Evolutionary conservation across 768 basidiomycete species (phyloP).

Genomic region (Panellus pusillus): DNA sequence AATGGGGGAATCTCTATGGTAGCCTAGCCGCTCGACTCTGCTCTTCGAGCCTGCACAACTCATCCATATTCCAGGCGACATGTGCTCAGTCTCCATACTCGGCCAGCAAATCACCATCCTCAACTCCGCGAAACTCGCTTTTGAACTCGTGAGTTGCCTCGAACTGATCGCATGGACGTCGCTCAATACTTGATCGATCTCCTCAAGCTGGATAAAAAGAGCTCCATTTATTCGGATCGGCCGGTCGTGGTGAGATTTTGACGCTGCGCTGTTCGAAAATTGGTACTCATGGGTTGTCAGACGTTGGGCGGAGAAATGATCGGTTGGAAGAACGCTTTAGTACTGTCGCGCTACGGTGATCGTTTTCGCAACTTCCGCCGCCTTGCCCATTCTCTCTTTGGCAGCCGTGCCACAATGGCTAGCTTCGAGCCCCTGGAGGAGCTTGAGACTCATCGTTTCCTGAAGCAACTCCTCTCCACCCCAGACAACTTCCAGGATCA

Average conservation of each 20-base stretch:
- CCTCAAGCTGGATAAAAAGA: slow-evolving; percentile 1
- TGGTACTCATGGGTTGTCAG: background rate
- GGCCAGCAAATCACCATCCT: slow-evolving; percentile 6
- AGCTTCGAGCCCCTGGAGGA: slow-evolving; percentile 40
- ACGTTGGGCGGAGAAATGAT: slow-evolving; percentile 29
- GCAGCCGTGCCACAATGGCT: slow-evolving; percentile 35
- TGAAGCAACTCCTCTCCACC: slow-evolving; percentile 33
- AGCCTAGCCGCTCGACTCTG: background rate
- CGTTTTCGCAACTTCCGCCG: slow-evolving; percentile 42
- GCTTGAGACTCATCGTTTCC: slow-evolving; percentile 38
- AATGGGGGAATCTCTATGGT: slow-evolving; percentile 50
- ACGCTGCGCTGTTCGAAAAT: too few species aligned
- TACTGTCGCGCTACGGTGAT: slow-evolving; percentile 36
- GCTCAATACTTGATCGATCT: background rate
- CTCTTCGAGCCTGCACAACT: background rate
- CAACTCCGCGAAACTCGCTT: background rate
- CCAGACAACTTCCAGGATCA: slow-evolving; percentile 36
- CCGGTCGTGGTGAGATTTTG: background rate
- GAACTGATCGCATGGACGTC: too few species aligned
- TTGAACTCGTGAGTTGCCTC: background rate
- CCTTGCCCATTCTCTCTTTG: slow-evolving; percentile 42
- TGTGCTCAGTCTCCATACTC: slow-evolving; percentile 40
- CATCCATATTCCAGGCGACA: slow-evolving; percentile 33
- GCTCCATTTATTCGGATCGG: slow-evolving; percentile 2
- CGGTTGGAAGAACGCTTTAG: slow-evolving; percentile 39